Base-by-base conservation (phyloP, 2,329 filamentous ascomycete species). In the Diaporthe vexans region DNA sequence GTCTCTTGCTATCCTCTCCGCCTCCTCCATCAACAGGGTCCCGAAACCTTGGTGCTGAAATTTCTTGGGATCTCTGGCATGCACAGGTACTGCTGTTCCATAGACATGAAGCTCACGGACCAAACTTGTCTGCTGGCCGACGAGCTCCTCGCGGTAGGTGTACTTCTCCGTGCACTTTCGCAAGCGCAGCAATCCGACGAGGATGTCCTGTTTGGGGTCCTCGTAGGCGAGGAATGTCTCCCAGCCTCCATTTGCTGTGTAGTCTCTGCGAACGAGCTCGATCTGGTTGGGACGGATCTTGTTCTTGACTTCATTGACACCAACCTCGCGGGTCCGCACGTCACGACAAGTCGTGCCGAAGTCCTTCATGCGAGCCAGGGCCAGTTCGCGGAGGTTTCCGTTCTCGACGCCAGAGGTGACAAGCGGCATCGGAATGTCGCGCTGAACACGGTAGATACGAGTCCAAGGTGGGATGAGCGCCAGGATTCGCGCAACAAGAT, bases 321-420 rank as follows among this genome's bases (percentile, higher is more conserved):
- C 97, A 33, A 99, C 97, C 85, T 99, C 97, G 75, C 97, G 92
- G 1, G 97, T 99, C 19, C 97, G 93, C 33, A 99, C 97, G 80
- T 99, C 97, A 77, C 97, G 94, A 82, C 97, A 99, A 0, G 94
- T 95, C 0, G 97, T 99, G 67, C 97, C 97, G 79, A 99, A 98
- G 82, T 99, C 97, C 84, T 98, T 98, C 97, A 99, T 99, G 29
- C 97, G 90, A n/a, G 95, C 95, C 72, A 99, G 87, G 0, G 97
- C 96, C 65, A 99, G 87, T 83, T 99, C 97, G 76, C 97, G 92
- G 52, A 99, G 86, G 81, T 99, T 99, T 76, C 97, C 97, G 79
- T 99, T 99, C 85, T 99, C 97, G 0, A 99, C 97, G 54, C 97
- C 97, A 0, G 96, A 97, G 0, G 97, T 98, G n/a, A 99, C 97